Evolutionary conservation across 352 stramenopile species (phyloP).

Genomic region (Phytophthora podocarpi): DNA sequence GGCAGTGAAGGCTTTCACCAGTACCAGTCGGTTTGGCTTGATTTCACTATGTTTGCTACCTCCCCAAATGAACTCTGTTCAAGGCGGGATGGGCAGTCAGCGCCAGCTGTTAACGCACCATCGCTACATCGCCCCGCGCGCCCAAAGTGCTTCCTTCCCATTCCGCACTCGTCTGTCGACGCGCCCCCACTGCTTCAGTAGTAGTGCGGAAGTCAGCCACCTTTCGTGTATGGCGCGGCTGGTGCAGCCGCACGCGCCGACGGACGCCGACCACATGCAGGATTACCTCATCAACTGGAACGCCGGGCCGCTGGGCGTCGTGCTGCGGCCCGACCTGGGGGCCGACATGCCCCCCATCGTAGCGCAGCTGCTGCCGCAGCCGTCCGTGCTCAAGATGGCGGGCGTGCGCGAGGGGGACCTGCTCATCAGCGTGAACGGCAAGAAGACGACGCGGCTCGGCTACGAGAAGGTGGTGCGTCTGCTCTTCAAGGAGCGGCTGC

Average conservation of each 20-base stretch:
- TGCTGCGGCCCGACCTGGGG: conserved; percentile 72
- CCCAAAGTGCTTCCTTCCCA: not conserved
- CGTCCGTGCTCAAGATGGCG: conserved; percentile 74
- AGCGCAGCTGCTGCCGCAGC: conserved; percentile 68
- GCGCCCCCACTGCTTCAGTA: not conserved
- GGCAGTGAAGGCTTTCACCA: too few species aligned
- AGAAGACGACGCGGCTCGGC: conserved; percentile 72
- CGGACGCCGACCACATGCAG: conserved; percentile 35
- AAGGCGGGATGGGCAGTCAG: not conserved
- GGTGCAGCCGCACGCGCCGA: conserved; percentile 11
- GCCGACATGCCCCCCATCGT: conserved; percentile 82
- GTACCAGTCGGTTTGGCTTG: not conserved
- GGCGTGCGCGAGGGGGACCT: conserved; percentile 69
- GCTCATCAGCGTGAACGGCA: conserved; percentile 81
- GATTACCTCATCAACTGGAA: conserved; percentile 91
- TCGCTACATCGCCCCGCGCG: not conserved
- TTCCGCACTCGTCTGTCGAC: not conserved
- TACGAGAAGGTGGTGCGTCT: conserved; percentile 81
- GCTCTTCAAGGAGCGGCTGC: conserved; percentile 80
- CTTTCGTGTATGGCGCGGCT: conserved; percentile 1
- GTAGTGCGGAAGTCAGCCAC: not conserved
- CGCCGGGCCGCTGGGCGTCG: conserved; percentile 72
- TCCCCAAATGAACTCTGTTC: not conserved
- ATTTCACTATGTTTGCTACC: not conserved
- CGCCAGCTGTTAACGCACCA: too few species aligned